Base-by-base conservation (phyloP, 129 eudicot genomes). In the Pittosporum tobira region DNA sequence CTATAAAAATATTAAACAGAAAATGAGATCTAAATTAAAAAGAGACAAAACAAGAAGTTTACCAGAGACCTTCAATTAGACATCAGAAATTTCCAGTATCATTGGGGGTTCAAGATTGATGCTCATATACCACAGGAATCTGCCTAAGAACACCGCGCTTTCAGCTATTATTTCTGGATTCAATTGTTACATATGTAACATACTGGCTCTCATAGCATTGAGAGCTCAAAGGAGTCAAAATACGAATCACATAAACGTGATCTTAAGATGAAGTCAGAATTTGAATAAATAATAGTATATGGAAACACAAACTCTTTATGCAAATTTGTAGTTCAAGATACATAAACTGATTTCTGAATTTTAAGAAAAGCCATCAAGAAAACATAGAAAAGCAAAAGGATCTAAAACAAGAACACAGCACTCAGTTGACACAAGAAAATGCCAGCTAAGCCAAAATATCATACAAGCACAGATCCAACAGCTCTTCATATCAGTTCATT, bases 401-500 rank as follows among this genome's bases (percentile, higher is more conserved):
- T 56, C 49, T 36, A 48, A 48, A 50, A 26, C 27, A 55, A 29
- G 45, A 69, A 20, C 40, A 31, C 49, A 31, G 46, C 51, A 54
- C 45, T 10, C 57, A 19, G 50, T 34, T 27, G 59, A 28, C 23
- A 34, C 47, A 48, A 24, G 13, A 24, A 18, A 46, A 6, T 19
- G 54, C 59, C 50, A 61, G 26, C 47, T 1, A 30, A 12, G 47
- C 31, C 60, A 49, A n/a, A n/a, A 15, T 12, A 26, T 55, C 46
- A 45, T 10, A 57, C 66, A 57, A 43, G 44, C 45, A 16, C 45
- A 34, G 24, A 62, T 51, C 63, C 57, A 63, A 43, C 9, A 48
- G 23, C 75, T 66, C 65, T 58, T 66, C 66, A 51, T 21, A 61
- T 51, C 42, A 53, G 45, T 52, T 38, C 74, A 71, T 69, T 71